Base-by-base conservation (phyloP, 2,329 filamentous ascomycete genomes). In the Pseudogymnoascus sp. region DNA sequence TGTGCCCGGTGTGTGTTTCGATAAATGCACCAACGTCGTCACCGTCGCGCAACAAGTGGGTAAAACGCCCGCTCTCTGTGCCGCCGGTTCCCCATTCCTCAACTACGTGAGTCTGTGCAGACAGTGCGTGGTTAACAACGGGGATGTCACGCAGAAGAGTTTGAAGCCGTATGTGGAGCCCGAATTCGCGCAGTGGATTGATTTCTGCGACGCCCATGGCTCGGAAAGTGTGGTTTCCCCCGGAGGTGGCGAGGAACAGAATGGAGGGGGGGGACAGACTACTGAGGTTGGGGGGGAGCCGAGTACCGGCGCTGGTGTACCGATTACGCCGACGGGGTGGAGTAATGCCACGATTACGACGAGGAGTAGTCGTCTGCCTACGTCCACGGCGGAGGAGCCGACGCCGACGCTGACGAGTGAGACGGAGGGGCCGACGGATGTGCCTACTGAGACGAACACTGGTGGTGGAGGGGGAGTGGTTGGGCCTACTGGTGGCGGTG, bases 1-100 rank as follows among this genome's bases (percentile, higher is more conserved):
- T 0, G 42, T 75, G 0, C 83, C 84, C 0, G 60, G 76, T 0
- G 48, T 74, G 3, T 89, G 86, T 71, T 87, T 72, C 64, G 73
- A 72, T 4, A 52, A 68, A 0, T 89, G 86, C 70, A 80, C 85
- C 65, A 74, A 77, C 31, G 78, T 77, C 13, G 76, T 71, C 35
- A 45, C 77, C 2, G 79, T 82, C 66, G 82, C 75, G 0, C 74
- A 81, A 61, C 66, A 63, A 0, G 64, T 74, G 1, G 85, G 85
- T 27, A 83, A 84, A 68, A 71, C 69, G 0, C 64, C 74, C 0
- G 66, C 52, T 0, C 77, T 87, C 1, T 87, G 85, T 69, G 65
- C 60, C 0, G 0, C 59, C 0, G 70, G 59, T 5, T 82, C 81
- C 0, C 62, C 71, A 0, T 87, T 85, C 72, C 52, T 58, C 2